Evolutionary conservation across 441 rosid species (phyloP).

Genomic region (Pelargonium cotyledonis): DNA sequence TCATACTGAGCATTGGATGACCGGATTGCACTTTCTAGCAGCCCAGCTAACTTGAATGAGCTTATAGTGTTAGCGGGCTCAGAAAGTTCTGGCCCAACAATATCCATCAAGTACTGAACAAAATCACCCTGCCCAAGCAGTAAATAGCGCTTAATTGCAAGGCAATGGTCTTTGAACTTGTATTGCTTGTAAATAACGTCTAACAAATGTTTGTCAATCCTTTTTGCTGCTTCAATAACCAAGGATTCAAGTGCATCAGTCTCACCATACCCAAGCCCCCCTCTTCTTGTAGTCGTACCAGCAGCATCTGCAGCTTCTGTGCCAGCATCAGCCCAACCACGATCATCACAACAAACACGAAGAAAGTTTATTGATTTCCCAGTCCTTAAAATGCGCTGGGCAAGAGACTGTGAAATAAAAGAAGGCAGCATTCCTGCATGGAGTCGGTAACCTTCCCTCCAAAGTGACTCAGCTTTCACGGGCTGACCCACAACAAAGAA

Average conservation of each 20-base stretch:
- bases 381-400: slow-evolving; percentile 81
- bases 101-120: slow-evolving; percentile 95
- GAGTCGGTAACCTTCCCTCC: slow-evolving; percentile 93
- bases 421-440: slow-evolving; percentile 85
- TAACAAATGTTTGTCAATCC: slow-evolving; percentile 82
- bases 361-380: slow-evolving; percentile 93
- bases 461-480: slow-evolving; percentile 82
- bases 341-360: slow-evolving; percentile 89
- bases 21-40: slow-evolving; percentile 77
- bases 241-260: slow-evolving; percentile 26
- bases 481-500: slow-evolving; percentile 81
- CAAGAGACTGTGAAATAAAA: slow-evolving; percentile 77
- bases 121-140: slow-evolving; percentile 96
- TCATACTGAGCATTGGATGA: slow-evolving; percentile 97
- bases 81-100: slow-evolving; percentile 80
- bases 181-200: slow-evolving; percentile 75
- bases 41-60: slow-evolving; percentile 83
- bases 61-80: slow-evolving; percentile 94
- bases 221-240: slow-evolving; percentile 85
- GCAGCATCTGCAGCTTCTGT: slow-evolving; percentile 85
- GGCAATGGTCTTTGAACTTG: slow-evolving; percentile 88
- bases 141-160: slow-evolving; percentile 88
- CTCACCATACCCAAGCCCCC: slow-evolving; percentile 90
- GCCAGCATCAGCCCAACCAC: slow-evolving; percentile 88
- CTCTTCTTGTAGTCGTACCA: slow-evolving; percentile 79